phyloP scores from a whole-genome alignment of 108 stramenopile species.

The Conticribra guillardii region DNA sequence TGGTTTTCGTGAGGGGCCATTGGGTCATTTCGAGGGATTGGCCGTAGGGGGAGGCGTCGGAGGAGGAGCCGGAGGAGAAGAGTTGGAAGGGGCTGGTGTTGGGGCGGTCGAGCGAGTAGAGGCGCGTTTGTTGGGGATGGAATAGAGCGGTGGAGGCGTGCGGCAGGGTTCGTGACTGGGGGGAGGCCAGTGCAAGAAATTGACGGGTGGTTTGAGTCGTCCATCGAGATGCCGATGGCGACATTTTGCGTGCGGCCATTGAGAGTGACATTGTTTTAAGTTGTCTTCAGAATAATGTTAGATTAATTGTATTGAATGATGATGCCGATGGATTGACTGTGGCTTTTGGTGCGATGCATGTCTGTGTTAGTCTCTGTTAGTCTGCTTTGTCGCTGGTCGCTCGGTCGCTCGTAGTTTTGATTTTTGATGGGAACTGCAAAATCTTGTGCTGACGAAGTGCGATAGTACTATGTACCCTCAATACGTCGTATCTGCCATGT shows the following conservation, averaged over 20 bases:
- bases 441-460: too few relatives aligned
- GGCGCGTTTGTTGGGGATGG: constrained; percentile 13
- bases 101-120: constrained; percentile 51
- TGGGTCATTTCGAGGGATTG: constrained; percentile 49
- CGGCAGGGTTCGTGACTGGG: constrained; percentile 2
- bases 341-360: too few relatives aligned
- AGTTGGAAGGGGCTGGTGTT: constrained; percentile 27
- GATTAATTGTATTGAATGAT: too few relatives aligned
- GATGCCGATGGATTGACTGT: too few relatives aligned
- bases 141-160: background rate
- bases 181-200: constrained; percentile 14
- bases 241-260: background rate
- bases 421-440: too few relatives aligned
- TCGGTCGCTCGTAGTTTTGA: too few relatives aligned
- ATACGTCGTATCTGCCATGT: too few relatives aligned
- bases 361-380: too few relatives aligned
- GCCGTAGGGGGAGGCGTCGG: constrained; percentile 48
- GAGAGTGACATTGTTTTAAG: too few relatives aligned
- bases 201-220: constrained; percentile 3
- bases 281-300: too few relatives aligned
- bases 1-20: constrained; percentile 87
- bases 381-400: too few relatives aligned
- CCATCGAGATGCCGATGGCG: constrained; percentile 17
- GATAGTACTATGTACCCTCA: too few relatives aligned
- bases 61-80: constrained; percentile 24